Conservation (phyloP, 129 eudicot genomes). For the Artemisia annua region DNA sequence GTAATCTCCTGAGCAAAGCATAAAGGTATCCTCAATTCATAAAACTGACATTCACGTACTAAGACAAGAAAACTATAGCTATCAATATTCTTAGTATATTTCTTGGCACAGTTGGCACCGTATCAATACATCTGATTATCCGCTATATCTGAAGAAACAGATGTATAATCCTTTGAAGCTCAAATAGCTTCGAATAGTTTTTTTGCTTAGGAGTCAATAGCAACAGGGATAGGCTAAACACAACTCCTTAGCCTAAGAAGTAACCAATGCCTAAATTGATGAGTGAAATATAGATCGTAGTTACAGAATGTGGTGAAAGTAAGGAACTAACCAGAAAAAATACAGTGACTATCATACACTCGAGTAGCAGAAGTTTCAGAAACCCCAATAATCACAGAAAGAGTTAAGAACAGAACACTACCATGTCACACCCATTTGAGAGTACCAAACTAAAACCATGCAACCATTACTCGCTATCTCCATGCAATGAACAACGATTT, state of each 20-base stretch:
- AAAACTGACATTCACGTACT: background rate
- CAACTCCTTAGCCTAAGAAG: conserved; percentile 8
- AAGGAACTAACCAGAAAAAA: background rate
- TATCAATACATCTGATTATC: no score
- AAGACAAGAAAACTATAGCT: background rate
- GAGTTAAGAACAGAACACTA: no score
- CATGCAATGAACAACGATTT: background rate
- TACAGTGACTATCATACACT: background rate
- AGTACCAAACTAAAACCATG: conserved; percentile 1
- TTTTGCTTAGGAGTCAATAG: background rate
- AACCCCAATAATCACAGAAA: conserved; percentile 7
- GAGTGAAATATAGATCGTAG: background rate
- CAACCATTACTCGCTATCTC: conserved; percentile 2
- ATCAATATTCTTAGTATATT: background rate
- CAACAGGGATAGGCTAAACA: background rate
- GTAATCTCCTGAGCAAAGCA: background rate
- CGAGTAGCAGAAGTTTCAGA: conserved; percentile 5
- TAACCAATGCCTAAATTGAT: background rate
- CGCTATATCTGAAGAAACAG: background rate
- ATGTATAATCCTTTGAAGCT: conserved; percentile 9
- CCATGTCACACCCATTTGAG: background rate
- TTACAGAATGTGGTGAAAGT: background rate
- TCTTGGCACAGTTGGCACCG: no score
- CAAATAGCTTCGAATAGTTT: conserved; percentile 3
- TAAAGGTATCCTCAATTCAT: background rate